Evolutionary conservation across 2,329 filamentous ascomycete species (phyloP), one percentile per base, ranked within the genome.

Genomic region (Trichoderma lentiforme): DNA sequence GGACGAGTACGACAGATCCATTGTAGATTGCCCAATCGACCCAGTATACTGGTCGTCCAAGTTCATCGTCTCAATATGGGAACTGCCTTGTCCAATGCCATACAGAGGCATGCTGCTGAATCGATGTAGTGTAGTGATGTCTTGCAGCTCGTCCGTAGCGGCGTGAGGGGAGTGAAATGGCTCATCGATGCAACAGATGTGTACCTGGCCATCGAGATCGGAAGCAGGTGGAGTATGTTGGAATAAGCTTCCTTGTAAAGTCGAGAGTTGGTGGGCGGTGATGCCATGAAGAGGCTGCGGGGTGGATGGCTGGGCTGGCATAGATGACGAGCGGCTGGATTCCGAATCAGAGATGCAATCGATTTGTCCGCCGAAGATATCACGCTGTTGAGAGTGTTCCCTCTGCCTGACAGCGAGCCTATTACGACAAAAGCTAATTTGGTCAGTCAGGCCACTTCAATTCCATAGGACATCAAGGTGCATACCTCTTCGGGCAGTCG

Each of bases 381-480:
- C 81, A 47, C 88, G 85, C 76, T 90, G 87, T 77, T 91, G 88
- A 2, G 88, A 89, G 30, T 88, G 84, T 67, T 88, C 83, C 77
- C 91, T 88, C 78, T 91, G 89, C 81, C 91, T 91, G 70, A 91
- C 87, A 89, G 91, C 90, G 70, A 90, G 92, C 6, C 90, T 92
- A 80, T 92, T 92, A 70, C 91, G 86, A 80, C 90, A 92, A 79
- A 92, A 92, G 79, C 90, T 91, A 74, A 36, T 28, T 15, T n/a
- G 15, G 28, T 65, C n/a, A 71, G 56, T 28, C 28, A 24, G 18
- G 12, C 56, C 18, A 34, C 7, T 15, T 60, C n/a, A 34, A n/a
- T 21, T 18, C 3, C 3, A 21, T 12, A n/a, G 15, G 28, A 21
- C 30, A 34, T 72, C 30, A 60, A n/a, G 26, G 15, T 5, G 71